Percentiles rank a stretch among this genome's conserved stretches.
Evolutionary conservation across 2,329 filamentous ascomycete species (phyloP).

Genomic region (Capronia coronata): DNA sequence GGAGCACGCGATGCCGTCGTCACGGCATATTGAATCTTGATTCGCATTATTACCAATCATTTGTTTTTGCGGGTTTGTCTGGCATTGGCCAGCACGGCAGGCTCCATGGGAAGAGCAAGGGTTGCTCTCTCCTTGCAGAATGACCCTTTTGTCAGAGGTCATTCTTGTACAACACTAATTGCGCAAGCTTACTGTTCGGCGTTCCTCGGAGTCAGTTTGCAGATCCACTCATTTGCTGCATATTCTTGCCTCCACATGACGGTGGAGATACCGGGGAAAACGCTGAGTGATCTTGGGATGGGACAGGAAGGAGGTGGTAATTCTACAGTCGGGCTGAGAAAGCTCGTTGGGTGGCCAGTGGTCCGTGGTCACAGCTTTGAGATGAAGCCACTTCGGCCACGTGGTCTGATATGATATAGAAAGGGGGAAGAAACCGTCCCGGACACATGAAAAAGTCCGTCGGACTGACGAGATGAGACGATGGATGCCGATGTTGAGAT

Average conservation of each 20-base stretch:
- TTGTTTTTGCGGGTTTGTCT: neutral
- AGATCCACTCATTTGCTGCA: neutral
- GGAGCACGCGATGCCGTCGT: neutral
- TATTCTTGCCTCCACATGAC: neutral
- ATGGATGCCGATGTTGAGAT: neutral
- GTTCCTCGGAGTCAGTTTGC: neutral
- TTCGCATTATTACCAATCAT: neutral
- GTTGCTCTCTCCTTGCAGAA: neutral
- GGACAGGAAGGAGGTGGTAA: neutral
- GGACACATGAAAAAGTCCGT: no score
- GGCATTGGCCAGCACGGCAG: neutral
- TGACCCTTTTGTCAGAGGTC: neutral
- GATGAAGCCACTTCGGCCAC: no score
- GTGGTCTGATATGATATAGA: neutral
- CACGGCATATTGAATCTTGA: neutral
- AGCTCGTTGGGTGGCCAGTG: no score
- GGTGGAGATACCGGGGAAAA: neutral
- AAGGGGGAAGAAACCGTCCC: neutral
- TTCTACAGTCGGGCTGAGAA: neutral
- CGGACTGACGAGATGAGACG: neutral
- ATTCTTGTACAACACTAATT: neutral
- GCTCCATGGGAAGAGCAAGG: neutral
- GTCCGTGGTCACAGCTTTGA: no score
- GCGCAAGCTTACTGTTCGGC: neutral
- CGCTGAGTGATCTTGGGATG: neutral